These are phyloP conservation scores for Ganoderma multipileum DNA, from an alignment of 1,284 basidiomycete species.

Conservation along the genomic window DNA sequence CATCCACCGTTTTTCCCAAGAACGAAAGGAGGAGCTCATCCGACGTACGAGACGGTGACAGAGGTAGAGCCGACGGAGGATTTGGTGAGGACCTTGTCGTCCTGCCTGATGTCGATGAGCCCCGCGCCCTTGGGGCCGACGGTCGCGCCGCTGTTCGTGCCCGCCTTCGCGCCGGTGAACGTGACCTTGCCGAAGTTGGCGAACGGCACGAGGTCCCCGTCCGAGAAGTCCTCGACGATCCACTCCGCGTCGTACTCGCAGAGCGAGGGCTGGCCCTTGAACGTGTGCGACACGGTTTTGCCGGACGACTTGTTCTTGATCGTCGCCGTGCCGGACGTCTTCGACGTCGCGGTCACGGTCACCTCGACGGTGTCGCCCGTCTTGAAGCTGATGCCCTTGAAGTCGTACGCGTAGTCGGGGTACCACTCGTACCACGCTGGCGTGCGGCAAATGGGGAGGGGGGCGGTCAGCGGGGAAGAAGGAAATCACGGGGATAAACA, in stretches of 20 bases:
- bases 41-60: slow-evolving; percentile 38
- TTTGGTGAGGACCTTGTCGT: slow-evolving; percentile 35
- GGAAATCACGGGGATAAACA: background rate
- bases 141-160: slow-evolving; percentile 16
- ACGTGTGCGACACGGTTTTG: slow-evolving; percentile 36
- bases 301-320: slow-evolving; percentile 41
- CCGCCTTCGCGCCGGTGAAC: slow-evolving; percentile 26
- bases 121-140: slow-evolving; percentile 35
- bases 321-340: slow-evolving; percentile 38
- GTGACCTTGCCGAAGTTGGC: slow-evolving; percentile 46
- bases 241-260: slow-evolving; percentile 40
- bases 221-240: slow-evolving; percentile 44
- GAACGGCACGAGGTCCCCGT: slow-evolving; percentile 42
- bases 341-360: slow-evolving; percentile 39
- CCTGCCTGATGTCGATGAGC: slow-evolving; percentile 43
- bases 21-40: no score
- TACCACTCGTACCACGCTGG: slow-evolving; percentile 48
- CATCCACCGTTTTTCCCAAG: no score
- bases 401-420: slow-evolving; percentile 44
- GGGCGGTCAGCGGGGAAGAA: background rate
- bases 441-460: background rate
- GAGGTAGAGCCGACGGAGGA: slow-evolving; percentile 30
- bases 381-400: slow-evolving; percentile 40
- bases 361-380: slow-evolving; percentile 41
- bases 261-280: slow-evolving; percentile 41